A percentile compares a stretch with the other conserved stretches of the same genome.
Evolutionary conservation across 177 flowering plant genomes (phyloP).

Genomic region (Tripterygium wilfordii): DNA sequence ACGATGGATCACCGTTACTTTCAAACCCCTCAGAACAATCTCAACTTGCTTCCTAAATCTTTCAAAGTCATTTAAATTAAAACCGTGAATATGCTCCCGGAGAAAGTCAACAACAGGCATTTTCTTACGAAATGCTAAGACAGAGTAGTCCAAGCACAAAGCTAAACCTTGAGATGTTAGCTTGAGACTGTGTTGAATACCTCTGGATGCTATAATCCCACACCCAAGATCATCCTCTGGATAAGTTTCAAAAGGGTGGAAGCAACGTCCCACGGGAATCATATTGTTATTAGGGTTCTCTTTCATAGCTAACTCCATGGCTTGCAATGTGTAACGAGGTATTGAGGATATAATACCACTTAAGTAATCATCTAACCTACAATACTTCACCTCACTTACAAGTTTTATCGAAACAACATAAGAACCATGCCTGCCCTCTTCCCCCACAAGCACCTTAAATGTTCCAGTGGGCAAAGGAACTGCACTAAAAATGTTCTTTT

Average conservation of each 20-base stretch:
- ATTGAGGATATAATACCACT: slow-evolving; percentile 15
- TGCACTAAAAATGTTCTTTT: slow-evolving; percentile 55
- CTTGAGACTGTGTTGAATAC: slow-evolving; percentile 56
- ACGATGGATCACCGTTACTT: slow-evolving; percentile 61
- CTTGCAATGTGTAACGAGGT: slow-evolving; percentile 64
- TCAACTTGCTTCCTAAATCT: slow-evolving; percentile 14
- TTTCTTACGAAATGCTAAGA: slow-evolving; percentile 45
- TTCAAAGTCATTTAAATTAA: slow-evolving; percentile 13
- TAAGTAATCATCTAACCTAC: slow-evolving; percentile 40
- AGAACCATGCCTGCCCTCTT: slow-evolving; percentile 17
- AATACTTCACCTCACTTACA: slow-evolving; percentile 34
- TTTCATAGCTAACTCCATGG: slow-evolving; percentile 66
- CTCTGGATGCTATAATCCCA: slow-evolving; percentile 52
- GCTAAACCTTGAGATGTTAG: slow-evolving; percentile 52
- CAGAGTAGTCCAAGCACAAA: slow-evolving; percentile 55
- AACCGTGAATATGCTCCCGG: slow-evolving; percentile 23
- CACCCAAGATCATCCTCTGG: slow-evolving; percentile 26
- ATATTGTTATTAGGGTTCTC: slow-evolving; percentile 43
- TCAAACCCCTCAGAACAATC: slow-evolving; percentile 37
- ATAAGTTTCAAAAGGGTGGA: slow-evolving; percentile 19
- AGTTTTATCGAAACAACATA: slow-evolving; percentile 33
- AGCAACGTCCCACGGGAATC: slow-evolving; percentile 38
- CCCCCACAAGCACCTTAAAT: slow-evolving; percentile 41
- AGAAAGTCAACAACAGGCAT: slow-evolving; percentile 53
- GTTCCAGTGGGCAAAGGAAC: slow-evolving; percentile 39